A percentile compares a stretch with the other conserved stretches of the same genome.
Conservation (phyloP, 805 yeast genomes). For the Starmerella floris region DNA sequence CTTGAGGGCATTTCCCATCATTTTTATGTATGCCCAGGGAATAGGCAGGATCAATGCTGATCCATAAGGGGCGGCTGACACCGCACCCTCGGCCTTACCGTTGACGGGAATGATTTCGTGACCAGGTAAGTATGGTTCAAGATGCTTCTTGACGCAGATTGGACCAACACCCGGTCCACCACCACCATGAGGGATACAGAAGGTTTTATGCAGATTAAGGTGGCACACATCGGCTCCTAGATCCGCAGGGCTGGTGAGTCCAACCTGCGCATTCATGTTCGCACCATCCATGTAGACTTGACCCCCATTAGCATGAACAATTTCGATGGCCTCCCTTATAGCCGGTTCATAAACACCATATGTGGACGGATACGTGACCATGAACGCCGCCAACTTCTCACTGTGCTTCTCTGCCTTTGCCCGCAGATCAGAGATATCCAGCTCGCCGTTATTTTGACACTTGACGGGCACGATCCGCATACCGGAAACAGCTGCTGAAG, state of each 20-base stretch:
- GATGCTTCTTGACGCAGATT: constrained; percentile 76
- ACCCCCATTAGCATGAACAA: constrained; percentile 77
- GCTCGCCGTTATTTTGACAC: constrained; percentile 72
- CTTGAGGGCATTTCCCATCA: constrained; percentile 85
- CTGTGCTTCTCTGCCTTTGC: constrained; percentile 58
- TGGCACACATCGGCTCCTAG: constrained; percentile 98
- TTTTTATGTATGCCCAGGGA: constrained; percentile 85
- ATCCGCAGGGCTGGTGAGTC: constrained; percentile 93
- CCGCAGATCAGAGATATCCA: constrained; percentile 64
- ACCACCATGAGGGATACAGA: constrained; percentile 97
- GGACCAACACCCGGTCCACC: constrained; percentile 99
- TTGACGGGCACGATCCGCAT: constrained; percentile 85
- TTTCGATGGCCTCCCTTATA: constrained; percentile 69
- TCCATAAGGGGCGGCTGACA: constrained; percentile 90
- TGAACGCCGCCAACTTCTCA: constrained; percentile 68
- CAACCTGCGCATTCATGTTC: constrained; percentile 98
- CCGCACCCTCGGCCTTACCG: constrained; percentile 36
- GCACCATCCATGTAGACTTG: constrained; percentile 98
- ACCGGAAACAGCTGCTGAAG: constrained; percentile 96
- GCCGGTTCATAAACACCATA: constrained; percentile 94
- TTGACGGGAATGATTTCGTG: constrained; percentile 49
- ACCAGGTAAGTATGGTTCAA: constrained; percentile 67
- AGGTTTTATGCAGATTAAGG: constrained; percentile 89
- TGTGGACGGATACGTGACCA: constrained; percentile 97
- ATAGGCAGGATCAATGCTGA: constrained; percentile 88